These are phyloP conservation scores for Scedosporium apiospermum DNA, from an alignment of 2,329 filamentous ascomycete genomes.

Conservation along the genomic window DNA sequence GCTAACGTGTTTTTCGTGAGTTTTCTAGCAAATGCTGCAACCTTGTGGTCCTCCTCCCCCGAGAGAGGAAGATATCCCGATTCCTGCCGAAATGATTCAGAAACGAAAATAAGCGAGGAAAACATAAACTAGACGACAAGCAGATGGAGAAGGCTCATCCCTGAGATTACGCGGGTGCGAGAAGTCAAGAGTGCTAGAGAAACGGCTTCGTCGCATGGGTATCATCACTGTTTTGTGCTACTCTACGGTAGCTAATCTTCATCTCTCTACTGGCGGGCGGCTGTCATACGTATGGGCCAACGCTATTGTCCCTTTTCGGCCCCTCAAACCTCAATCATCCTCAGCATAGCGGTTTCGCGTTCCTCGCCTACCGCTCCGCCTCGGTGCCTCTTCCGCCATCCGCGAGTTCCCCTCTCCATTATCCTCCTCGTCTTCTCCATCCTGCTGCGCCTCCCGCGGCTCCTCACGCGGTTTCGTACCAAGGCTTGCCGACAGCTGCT, in stretches of 20 bases:
- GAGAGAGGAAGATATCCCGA: constrained; percentile 35
- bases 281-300: not conserved
- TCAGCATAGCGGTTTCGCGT: not conserved
- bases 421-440: constrained; percentile 8
- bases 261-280: not conserved
- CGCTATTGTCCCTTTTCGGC: not conserved
- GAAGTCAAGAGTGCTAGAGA: not conserved
- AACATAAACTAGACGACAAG: not conserved
- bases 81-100: constrained; percentile 8
- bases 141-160: not conserved
- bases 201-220: not conserved
- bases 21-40: constrained; percentile 55
- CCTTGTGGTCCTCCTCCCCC: constrained; percentile 49
- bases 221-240: not conserved
- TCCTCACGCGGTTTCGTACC: constrained; percentile 31
- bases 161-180: not conserved
- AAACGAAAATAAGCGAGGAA: not conserved
- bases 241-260: not conserved
- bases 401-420: constrained; percentile 12
- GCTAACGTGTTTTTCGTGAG: constrained; percentile 5
- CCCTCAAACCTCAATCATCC: not conserved
- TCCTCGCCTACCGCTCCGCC: not conserved
- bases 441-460: constrained; percentile 14
- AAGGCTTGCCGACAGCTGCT: constrained; percentile 51
- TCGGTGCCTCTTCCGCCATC: not conserved